Evolutionary conservation across 768 basidiomycete genomes (phyloP), one percentile per base, ranked within the genome.

Genomic region (Strobilomyces confusus): DNA sequence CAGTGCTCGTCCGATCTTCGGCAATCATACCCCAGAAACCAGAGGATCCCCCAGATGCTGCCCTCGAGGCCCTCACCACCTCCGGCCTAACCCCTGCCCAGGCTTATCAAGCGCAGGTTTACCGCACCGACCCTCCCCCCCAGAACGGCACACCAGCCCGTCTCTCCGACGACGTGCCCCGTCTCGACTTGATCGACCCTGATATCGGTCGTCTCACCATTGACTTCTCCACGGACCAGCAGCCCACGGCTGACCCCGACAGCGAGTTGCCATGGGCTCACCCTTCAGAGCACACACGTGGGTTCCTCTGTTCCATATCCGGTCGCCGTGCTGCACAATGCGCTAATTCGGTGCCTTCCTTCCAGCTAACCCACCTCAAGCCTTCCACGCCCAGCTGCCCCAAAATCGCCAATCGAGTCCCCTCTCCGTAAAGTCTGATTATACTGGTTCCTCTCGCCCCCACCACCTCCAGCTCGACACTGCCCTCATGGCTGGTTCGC

Each of bases 21-120:
- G 78, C 23, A 66, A n/a, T 77, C 62, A 75, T 80, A 38, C 58
- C 72, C 30, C 77, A 77, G 5, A 74, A 65, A 50, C 78, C 75
- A 51, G 77, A 79, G 56, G 79, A 81, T 58, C 75, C 76, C 41
- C 74, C 77, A 61, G 80, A 80, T 67, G 64, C 73, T 9, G 63
- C 62, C 42, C 73, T 73, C 56, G 80, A 82, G 55, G 68, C 69
- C 22, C 60, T 74, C 43, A 71, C 75, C 17, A 75, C 72, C 50
- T 72, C 77, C 33, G 83, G 82, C 4, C 77, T 89, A 48, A 87
- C 87, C 4, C 82, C 87, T 41, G 86, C 87, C 11, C 89, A 92
- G 67, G 84, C 86, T 33, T 91, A 90, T 72, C 90, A 89, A 63
- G 82, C 84, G 9, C 87, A 91, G 67, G 77, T 89, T 43, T 83